Evolutionary conservation across 1,284 basidiomycete genomes (phyloP).

Genomic region (Ceratobasidium sp.): DNA sequence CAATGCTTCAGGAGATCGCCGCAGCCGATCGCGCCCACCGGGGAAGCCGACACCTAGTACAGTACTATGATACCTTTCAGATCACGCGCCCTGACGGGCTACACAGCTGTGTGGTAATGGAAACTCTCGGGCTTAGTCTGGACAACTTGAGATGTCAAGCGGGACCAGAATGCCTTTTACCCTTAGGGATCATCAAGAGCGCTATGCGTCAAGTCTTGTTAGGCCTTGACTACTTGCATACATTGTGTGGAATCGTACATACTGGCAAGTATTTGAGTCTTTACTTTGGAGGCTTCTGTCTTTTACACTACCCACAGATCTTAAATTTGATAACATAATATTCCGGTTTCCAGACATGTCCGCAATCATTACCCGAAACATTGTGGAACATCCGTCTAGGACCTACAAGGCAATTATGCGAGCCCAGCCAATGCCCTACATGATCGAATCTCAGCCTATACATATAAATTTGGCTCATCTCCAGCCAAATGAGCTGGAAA

Average conservation of each 20-base stretch:
- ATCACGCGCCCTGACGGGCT: background rate
- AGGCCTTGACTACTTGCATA: slow-evolving; percentile 97
- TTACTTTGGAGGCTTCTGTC: background rate
- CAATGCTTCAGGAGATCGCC: background rate
- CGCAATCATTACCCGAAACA: no score
- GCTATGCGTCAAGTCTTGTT: slow-evolving; percentile 97
- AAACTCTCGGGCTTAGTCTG: background rate
- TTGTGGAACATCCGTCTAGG: background rate
- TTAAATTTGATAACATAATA: slow-evolving; percentile 98
- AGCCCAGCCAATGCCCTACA: background rate
- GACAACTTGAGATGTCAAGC: background rate
- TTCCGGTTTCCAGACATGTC: slow-evolving; percentile 61
- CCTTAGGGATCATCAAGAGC: slow-evolving; percentile 92
- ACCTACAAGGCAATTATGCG: no score
- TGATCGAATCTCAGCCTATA: background rate
- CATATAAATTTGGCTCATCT: background rate
- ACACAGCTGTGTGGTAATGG: slow-evolving; percentile 10
- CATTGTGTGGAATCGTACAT: slow-evolving; percentile 94
- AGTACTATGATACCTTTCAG: slow-evolving; percentile 21
- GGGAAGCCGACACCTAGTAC: background rate
- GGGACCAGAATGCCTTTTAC: slow-evolving; percentile 71
- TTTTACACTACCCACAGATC: slow-evolving; percentile 58
- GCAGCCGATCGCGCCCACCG: background rate
- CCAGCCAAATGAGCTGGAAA: background rate
- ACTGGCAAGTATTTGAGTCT: slow-evolving; percentile 65